Percentiles rank a stretch among this genome's conserved stretches.
These are phyloP conservation scores for Erodium moschatum DNA, from an alignment of 441 rosid genomes.

Conservation along the genomic window DNA sequence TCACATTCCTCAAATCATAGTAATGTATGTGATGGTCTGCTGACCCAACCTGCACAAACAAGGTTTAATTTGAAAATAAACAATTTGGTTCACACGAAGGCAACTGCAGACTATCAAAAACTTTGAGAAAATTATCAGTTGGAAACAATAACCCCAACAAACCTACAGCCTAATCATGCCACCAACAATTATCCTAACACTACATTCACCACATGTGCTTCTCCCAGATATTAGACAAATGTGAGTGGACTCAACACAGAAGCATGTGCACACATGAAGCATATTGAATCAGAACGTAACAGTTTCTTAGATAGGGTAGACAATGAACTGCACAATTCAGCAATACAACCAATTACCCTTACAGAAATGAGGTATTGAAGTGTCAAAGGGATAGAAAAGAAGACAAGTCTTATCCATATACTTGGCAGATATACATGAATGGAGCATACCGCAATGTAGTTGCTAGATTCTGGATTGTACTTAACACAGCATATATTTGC, in stretches of 20 bases:
- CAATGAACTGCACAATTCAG: neutral
- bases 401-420: neutral
- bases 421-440: slow-evolving; percentile 2
- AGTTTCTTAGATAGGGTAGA: neutral
- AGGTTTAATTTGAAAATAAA: neutral
- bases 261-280: neutral
- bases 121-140: neutral
- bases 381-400: slow-evolving; percentile 2
- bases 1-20: slow-evolving; percentile 77
- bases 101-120: neutral
- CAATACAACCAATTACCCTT: neutral
- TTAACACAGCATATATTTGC: slow-evolving; percentile 97
- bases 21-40: slow-evolving; percentile 95
- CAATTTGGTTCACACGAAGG: slow-evolving; percentile 2
- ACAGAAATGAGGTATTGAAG: slow-evolving; percentile 13
- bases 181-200: neutral
- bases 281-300: neutral
- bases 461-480: slow-evolving; percentile 95
- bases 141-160: slow-evolving; percentile 1
- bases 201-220: neutral
- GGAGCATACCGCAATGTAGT: slow-evolving; percentile 71
- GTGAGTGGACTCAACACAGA: neutral
- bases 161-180: neutral
- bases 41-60: slow-evolving; percentile 73
- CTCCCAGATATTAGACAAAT: neutral